phyloP scores from a whole-genome alignment of 805 yeast species.

The Starmerella floricola region DNA sequence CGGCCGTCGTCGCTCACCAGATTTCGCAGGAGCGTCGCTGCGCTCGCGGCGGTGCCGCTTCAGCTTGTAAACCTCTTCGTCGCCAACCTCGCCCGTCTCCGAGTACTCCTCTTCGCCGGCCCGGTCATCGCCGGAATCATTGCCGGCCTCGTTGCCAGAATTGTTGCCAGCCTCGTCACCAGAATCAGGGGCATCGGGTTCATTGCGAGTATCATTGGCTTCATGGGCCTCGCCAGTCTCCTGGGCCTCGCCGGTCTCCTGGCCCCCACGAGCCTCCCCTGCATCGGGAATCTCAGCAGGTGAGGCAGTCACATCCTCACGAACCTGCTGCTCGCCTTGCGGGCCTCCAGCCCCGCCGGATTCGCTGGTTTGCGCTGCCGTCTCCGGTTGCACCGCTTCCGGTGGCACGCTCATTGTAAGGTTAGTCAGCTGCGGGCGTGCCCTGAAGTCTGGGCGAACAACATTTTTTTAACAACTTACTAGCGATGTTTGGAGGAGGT shows the following conservation, averaged over 20 bases:
- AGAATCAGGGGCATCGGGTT: neutral
- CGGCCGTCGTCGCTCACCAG: slow-evolving; percentile 5
- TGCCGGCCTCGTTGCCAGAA: neutral
- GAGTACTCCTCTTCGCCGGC: slow-evolving; percentile 24
- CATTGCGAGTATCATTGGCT: too few species aligned
- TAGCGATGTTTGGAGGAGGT: slow-evolving; percentile 30
- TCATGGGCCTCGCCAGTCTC: neutral
- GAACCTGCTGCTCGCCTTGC: too few species aligned
- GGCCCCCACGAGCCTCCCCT: too few species aligned
- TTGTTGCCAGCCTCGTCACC: neutral
- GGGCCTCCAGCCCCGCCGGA: too few species aligned
- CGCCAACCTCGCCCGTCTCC: too few species aligned
- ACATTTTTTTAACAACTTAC: neutral
- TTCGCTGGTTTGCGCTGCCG: too few species aligned
- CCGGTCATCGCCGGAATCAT: slow-evolving; percentile 9
- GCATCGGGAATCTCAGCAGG: too few species aligned
- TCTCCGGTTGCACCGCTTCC: neutral
- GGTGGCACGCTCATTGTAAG: neutral
- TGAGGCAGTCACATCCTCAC: too few species aligned
- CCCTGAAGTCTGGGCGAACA: neutral
- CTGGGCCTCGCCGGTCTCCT: too few species aligned
- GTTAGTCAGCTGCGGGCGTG: too few species aligned
- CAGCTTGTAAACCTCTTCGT: slow-evolving; percentile 32
- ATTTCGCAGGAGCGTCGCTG: neutral
- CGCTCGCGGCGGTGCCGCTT: slow-evolving; percentile 28